These are phyloP conservation scores for Nemania sp. DNA, from an alignment of 2,329 filamentous ascomycete species.

Conservation along the genomic window DNA sequence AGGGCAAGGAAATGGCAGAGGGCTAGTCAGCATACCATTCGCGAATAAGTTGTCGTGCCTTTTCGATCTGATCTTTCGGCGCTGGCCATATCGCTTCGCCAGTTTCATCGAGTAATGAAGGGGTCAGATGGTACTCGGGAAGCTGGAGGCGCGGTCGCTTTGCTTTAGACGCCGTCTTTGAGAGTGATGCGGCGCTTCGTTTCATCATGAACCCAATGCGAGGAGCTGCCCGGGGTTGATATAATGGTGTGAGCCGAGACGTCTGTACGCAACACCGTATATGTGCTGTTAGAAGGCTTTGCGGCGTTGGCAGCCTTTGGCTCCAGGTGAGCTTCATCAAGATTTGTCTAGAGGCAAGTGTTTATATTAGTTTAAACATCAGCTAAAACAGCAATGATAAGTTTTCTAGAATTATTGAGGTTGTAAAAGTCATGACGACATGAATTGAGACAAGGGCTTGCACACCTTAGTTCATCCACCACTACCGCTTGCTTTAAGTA, in stretches of 20 bases:
- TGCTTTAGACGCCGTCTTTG: constrained; percentile 37
- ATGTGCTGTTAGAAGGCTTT: neutral
- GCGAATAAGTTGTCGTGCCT: constrained; percentile 66
- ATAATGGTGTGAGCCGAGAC: neutral
- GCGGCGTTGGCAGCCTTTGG: neutral
- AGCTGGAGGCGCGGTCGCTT: constrained; percentile 50
- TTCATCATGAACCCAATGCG: constrained; percentile 42
- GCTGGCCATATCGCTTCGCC: constrained; percentile 72
- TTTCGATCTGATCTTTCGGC: constrained; percentile 64
- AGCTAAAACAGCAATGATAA: too few relatives aligned
- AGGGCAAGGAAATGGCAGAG: neutral
- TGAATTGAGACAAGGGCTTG: too few relatives aligned
- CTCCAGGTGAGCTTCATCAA: constrained; percentile 12
- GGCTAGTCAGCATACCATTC: constrained; percentile 62
- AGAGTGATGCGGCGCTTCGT: constrained; percentile 42
- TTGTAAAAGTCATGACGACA: too few relatives aligned
- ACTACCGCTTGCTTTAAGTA: too few relatives aligned
- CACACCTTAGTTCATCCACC: too few relatives aligned
- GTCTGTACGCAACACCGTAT: neutral
- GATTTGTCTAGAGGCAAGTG: neutral
- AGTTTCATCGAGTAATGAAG: constrained; percentile 55
- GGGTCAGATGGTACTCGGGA: constrained; percentile 60
- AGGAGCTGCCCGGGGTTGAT: neutral
- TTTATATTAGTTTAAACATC: too few relatives aligned
- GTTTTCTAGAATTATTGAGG: too few relatives aligned